Conservation (phyloP, 2,329 filamentous ascomycete species). For the Fusarium coffeatum region DNA sequence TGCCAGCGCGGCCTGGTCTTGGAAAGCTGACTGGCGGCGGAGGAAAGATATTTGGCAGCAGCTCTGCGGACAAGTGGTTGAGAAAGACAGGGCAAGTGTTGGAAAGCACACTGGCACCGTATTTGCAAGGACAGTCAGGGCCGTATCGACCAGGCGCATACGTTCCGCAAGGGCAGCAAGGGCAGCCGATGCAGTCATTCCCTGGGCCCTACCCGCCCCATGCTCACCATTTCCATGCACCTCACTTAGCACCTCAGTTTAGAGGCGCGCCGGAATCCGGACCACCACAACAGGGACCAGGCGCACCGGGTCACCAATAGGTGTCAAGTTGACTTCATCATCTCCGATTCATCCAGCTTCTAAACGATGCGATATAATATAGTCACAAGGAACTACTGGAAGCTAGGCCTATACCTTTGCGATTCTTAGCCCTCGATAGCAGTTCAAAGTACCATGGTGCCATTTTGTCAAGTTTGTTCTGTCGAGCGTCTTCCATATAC, state of each 20-base stretch:
- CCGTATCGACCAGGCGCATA: slow-evolving; percentile 28
- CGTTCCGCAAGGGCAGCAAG: slow-evolving; percentile 28
- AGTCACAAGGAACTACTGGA: neutral
- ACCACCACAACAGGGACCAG: slow-evolving; percentile 20
- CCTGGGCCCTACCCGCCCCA: slow-evolving; percentile 21
- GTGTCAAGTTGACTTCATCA: neutral
- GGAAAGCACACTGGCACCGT: slow-evolving; percentile 50
- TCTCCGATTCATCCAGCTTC: neutral
- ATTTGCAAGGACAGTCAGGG: slow-evolving; percentile 42
- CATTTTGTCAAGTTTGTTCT: neutral
- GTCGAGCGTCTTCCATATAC: neutral
- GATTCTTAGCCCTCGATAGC: neutral
- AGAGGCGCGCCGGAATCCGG: slow-evolving; percentile 27
- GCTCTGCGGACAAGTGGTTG: slow-evolving; percentile 51
- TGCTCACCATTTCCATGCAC: slow-evolving; percentile 32
- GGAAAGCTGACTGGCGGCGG: slow-evolving; percentile 34
- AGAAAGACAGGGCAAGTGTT: slow-evolving; percentile 52
- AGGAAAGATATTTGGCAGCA: slow-evolving; percentile 49
- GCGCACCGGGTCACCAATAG: slow-evolving; percentile 2
- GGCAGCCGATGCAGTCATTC: slow-evolving; percentile 10
- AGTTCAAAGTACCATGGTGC: neutral
- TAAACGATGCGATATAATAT: neutral
- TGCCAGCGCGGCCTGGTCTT: slow-evolving; percentile 34
- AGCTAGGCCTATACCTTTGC: no score
- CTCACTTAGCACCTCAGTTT: slow-evolving; percentile 42